A percentile compares a stretch with the other conserved stretches of the same genome.
Conservation (phyloP, 345 rosid genomes). For the Lumnitzera racemosa region DNA sequence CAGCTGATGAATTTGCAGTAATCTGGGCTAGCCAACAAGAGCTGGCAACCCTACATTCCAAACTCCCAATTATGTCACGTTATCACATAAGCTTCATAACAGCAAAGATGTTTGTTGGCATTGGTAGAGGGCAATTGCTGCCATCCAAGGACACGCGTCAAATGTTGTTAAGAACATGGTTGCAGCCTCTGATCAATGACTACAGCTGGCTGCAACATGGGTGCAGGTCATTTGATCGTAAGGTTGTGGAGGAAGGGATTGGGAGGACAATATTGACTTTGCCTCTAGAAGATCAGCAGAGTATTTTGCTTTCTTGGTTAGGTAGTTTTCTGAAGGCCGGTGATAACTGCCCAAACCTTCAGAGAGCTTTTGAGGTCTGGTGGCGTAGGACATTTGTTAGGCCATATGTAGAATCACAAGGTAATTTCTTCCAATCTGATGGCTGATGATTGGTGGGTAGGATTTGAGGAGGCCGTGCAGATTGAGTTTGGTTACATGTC, state of each 20-base stretch:
- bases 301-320: slow-evolving; percentile 71
- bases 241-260: slow-evolving; percentile 93
- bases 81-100: slow-evolving; percentile 86
- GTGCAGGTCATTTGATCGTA: slow-evolving; percentile 76
- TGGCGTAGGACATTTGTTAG: slow-evolving; percentile 90
- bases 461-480: neutral
- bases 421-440: slow-evolving; percentile 23
- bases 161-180: slow-evolving; percentile 67
- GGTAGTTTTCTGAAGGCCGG: slow-evolving; percentile 78
- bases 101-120: slow-evolving; percentile 70
- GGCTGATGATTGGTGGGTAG: slow-evolving; percentile 18
- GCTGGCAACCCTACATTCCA: slow-evolving; percentile 54
- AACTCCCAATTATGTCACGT: slow-evolving; percentile 64
- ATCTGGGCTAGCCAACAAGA: slow-evolving; percentile 83
- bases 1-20: slow-evolving; percentile 70
- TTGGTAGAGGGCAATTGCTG: slow-evolving; percentile 85
- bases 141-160: slow-evolving; percentile 80
- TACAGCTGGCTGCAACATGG: slow-evolving; percentile 95
- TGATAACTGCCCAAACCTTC: slow-evolving; percentile 95
- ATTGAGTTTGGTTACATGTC: slow-evolving; percentile 1
- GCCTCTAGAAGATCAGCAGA: slow-evolving; percentile 90
- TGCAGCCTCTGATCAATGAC: slow-evolving; percentile 85
- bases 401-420: slow-evolving; percentile 51
- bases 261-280: slow-evolving; percentile 86
- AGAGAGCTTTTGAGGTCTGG: slow-evolving; percentile 96